Conservation (phyloP, 768 basidiomycete genomes). For the Naganishia vaughanmartiniae region DNA sequence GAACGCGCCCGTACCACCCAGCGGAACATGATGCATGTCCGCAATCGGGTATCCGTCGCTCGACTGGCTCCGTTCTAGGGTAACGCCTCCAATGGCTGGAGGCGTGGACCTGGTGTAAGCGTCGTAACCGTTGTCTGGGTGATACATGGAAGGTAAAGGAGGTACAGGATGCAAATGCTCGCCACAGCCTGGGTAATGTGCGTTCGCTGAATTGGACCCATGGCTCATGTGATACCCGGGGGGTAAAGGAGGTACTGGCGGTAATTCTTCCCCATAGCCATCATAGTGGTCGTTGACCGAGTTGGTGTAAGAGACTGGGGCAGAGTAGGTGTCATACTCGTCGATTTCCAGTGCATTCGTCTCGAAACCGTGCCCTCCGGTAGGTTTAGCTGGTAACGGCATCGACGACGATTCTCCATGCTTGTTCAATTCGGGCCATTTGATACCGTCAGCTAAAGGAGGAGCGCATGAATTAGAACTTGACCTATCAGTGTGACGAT, state of each 20-base stretch:
- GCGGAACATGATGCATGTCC: slow-evolving; percentile 1
- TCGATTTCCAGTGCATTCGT: slow-evolving; percentile 41
- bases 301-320: slow-evolving; percentile 23
- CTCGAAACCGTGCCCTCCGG: slow-evolving; percentile 50
- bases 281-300: slow-evolving; percentile 20
- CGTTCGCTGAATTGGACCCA: slow-evolving; percentile 12
- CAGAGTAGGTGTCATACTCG: slow-evolving; percentile 27
- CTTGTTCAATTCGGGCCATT: slow-evolving; percentile 51
- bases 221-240: slow-evolving; percentile 4
- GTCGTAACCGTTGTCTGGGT: slow-evolving; percentile 16
- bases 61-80: slow-evolving; percentile 18
- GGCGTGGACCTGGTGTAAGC: slow-evolving; percentile 1
- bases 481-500: no score
- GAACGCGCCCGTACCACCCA: slow-evolving; percentile 32
- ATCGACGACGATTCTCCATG: slow-evolving; percentile 46
- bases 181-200: neutral
- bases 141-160: slow-evolving; percentile 6
- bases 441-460: slow-evolving; percentile 41
- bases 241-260: slow-evolving; percentile 16
- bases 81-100: slow-evolving; percentile 16
- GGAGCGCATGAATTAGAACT: neutral
- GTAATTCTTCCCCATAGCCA: slow-evolving; percentile 6
- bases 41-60: slow-evolving; percentile 2
- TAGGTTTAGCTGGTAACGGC: slow-evolving; percentile 47
- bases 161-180: neutral